Percentiles rank a stretch among this genome's conserved stretches.
phyloP scores from a whole-genome alignment of 805 yeast species.

The Nakazawaea populi region DNA sequence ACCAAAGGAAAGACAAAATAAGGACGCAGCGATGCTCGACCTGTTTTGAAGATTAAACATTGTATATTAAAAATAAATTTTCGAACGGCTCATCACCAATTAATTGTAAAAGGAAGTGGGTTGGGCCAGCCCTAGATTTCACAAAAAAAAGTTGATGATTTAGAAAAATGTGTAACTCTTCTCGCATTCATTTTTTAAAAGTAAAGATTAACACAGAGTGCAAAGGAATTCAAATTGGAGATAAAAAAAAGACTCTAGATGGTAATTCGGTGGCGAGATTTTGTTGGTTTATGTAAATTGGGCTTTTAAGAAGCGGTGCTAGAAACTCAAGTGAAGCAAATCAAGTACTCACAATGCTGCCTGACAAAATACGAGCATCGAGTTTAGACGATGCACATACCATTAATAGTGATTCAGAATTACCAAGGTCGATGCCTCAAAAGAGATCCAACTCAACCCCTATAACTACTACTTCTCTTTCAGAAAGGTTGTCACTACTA shows the following conservation, averaged over 20 bases:
- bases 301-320: no score
- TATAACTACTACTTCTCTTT: neutral
- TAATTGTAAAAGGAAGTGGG: no score
- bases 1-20: constrained; percentile 8
- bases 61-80: neutral
- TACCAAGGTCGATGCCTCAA: neutral
- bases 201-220: no score
- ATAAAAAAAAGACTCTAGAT: no score
- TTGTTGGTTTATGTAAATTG: no score
- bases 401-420: neutral
- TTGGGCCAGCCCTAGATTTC: no score
- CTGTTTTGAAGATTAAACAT: constrained; percentile 15
- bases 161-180: no score
- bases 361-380: neutral
- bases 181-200: no score
- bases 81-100: no score
- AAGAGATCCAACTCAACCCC: constrained; percentile 8
- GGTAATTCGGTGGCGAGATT: no score
- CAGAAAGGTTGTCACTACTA: constrained; percentile 6
- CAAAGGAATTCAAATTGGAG: no score
- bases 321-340: neutral
- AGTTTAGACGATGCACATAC: neutral
- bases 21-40: constrained; percentile 26
- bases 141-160: no score
- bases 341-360: neutral